Base-by-base conservation (phyloP, 2,329 filamentous ascomycete species). In the Lecanicillium sp. region DNA sequence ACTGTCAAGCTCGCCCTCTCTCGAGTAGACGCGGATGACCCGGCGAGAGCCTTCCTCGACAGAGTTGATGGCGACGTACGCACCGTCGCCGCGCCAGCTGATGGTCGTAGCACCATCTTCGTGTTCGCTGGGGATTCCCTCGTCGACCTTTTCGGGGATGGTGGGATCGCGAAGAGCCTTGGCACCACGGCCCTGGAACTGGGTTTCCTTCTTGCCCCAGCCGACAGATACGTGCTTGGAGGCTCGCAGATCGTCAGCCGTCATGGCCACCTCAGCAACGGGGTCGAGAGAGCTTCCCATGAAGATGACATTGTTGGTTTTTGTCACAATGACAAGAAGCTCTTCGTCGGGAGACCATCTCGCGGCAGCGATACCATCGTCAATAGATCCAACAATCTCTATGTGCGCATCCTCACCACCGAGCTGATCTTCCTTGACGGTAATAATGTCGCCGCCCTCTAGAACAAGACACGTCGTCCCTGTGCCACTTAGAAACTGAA, bases 131-230 rank as follows among this genome's bases (percentile, higher is more conserved):
- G 90, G 69, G 7, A 81, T 70, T 33, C 93, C 93, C 61, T 90
- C 81, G 59, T 97, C 93, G 15, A 96, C 79, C 62, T 84, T 87
- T 63, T 97, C 90, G 0, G 93, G 93, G 56, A 98, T 87, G 9
- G 93, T 98, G 14, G 93, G 93, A 65, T 98, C 93, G 46, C 88
- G 80, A 54, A 97, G 72, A 17, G 90, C 90, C 68, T 81, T 83
- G 49, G 90, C 91, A 53, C 90, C 82, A 59, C 87, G 89, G 43
- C 93, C 93, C 61, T 96, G 87, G 65, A 98, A 98, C 64, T 98
- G 93, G 0, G 93, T 98, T 68, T 98, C 93, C 62, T 87, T 89
- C 72, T 97, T 97, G 51, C 93, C 93, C 93, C 93, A 98, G 42
- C 93, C 93, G 19, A 98, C 91, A 17, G 90, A 94, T 49, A 96